phyloP scores from a whole-genome alignment of 73 alveolate species.

The Uronychia setigera region DNA sequence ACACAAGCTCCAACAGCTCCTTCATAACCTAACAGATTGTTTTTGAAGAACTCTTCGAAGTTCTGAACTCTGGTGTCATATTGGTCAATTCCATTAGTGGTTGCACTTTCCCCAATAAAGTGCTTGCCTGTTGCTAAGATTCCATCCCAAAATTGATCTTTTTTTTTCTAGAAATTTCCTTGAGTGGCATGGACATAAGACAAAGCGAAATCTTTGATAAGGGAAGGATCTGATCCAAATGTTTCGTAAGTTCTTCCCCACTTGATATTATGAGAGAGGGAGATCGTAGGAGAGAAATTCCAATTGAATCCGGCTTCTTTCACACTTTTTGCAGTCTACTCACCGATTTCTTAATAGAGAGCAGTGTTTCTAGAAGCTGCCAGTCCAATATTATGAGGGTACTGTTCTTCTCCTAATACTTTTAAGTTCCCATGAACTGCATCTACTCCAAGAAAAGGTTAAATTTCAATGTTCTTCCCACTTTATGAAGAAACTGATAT shows the following conservation, averaged over 20 bases:
- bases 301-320: conserved; percentile 52
- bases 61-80: conserved; percentile 31
- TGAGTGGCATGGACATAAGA: conserved; percentile 24
- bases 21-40: conserved; percentile 31
- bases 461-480: not conserved
- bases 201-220: conserved; percentile 23
- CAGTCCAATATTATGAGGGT: conserved; percentile 63
- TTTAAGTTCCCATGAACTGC: conserved; percentile 65
- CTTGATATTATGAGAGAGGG: conserved; percentile 58
- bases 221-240: conserved; percentile 27
- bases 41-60: conserved; percentile 13
- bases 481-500: conserved; percentile 26
- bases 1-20: conserved; percentile 54
- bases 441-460: conserved; percentile 54
- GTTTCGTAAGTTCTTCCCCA: conserved; percentile 72
- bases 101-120: conserved; percentile 64
- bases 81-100: conserved; percentile 46
- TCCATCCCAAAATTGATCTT: conserved; percentile 17
- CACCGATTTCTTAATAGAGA: conserved; percentile 24
- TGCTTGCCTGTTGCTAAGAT: conserved; percentile 43
- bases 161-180: conserved; percentile 5
- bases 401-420: conserved; percentile 47
- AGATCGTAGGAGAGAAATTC: conserved; percentile 56
- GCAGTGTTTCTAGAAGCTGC: conserved; percentile 51
- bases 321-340: conserved; percentile 23